A percentile compares a stretch with the other conserved stretches of the same genome.
Evolutionary conservation across 257 asterid species (phyloP).

Genomic region (Eustoma russellianum): DNA sequence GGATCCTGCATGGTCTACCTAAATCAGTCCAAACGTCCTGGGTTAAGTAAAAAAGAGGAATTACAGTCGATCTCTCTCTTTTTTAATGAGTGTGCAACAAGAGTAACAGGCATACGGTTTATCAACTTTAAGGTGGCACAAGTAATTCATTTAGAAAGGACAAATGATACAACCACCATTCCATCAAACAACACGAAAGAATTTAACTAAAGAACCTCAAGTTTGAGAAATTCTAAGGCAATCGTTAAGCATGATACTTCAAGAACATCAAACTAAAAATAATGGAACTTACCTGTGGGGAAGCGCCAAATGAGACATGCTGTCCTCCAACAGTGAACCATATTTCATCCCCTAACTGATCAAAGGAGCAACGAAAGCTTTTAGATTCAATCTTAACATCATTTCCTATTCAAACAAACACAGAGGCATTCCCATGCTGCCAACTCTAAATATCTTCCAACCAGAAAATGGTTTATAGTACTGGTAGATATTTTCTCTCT

Average conservation of each 20-base stretch:
- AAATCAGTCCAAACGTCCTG: constrained; percentile 90
- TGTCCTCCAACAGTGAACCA: constrained; percentile 75
- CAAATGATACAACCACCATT: too few relatives aligned
- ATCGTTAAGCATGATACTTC: neutral
- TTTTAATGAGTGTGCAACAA: too few relatives aligned
- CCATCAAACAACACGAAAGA: too few relatives aligned
- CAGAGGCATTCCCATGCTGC: too few relatives aligned
- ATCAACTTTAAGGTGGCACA: neutral
- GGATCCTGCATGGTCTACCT: constrained; percentile 82
- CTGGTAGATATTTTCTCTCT: too few relatives aligned
- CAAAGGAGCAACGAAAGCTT: constrained; percentile 5
- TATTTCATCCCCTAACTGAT: constrained; percentile 63
- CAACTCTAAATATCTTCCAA: too few relatives aligned
- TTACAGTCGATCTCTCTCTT: too few relatives aligned
- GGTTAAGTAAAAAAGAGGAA: constrained; percentile 5
- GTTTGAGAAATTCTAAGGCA: neutral
- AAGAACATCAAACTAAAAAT: neutral
- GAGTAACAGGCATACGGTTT: too few relatives aligned
- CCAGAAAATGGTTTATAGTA: too few relatives aligned
- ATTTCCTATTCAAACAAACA: too few relatives aligned
- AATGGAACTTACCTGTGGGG: constrained; percentile 54
- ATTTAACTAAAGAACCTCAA: neutral
- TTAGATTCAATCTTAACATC: neutral
- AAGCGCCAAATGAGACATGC: constrained; percentile 66
- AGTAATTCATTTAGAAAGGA: neutral